Percentiles rank a stretch among this genome's conserved stretches.
These are phyloP conservation scores for Boletus hoseneyae DNA, from an alignment of 1,284 basidiomycete species.

Conservation along the genomic window DNA sequence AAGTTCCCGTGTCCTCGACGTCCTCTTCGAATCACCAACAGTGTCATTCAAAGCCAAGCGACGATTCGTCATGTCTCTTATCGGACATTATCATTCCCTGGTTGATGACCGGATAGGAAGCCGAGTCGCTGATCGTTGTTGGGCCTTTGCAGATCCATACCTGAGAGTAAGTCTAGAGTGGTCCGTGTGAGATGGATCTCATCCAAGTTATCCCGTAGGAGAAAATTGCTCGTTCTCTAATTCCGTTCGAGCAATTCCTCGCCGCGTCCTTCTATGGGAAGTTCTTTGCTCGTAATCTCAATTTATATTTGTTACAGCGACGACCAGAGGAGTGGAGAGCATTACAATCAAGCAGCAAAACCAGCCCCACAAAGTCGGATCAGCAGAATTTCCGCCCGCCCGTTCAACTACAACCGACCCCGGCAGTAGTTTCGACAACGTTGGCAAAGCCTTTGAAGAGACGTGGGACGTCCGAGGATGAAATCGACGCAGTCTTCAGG, in stretches of 20 bases:
- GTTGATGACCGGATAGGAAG: conserved; percentile 88
- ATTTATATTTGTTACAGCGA: conserved; percentile 74
- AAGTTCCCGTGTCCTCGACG: conserved; percentile 82
- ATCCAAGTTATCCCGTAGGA: conserved; percentile 51
- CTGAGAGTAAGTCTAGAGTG: conserved; percentile 61
- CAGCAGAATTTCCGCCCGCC: conserved; percentile 6
- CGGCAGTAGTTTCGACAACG: background rate
- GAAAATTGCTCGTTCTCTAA: conserved; percentile 81
- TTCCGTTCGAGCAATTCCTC: conserved; percentile 67
- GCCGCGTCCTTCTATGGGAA: conserved; percentile 80
- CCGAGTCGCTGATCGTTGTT: conserved; percentile 83
- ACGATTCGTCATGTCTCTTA: conserved; percentile 67
- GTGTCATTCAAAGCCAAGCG: conserved; percentile 68
- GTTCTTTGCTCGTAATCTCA: conserved; percentile 78
- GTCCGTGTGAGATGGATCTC: conserved; percentile 8
- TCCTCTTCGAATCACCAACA: conserved; percentile 64
- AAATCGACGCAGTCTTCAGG: conserved; percentile 71
- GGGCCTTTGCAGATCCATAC: conserved; percentile 85
- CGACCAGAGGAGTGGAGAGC: conserved; percentile 82
- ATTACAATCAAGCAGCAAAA: conserved; percentile 39
- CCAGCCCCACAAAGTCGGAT: background rate
- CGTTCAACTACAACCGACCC: background rate
- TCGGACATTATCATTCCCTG: conserved; percentile 73
- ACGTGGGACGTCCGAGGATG: conserved; percentile 42
- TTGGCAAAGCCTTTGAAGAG: conserved; percentile 29